Percentiles rank a stretch among this genome's conserved stretches.
Conservation (phyloP, 345 rosid genomes). For the Hevea brasiliensis region DNA sequence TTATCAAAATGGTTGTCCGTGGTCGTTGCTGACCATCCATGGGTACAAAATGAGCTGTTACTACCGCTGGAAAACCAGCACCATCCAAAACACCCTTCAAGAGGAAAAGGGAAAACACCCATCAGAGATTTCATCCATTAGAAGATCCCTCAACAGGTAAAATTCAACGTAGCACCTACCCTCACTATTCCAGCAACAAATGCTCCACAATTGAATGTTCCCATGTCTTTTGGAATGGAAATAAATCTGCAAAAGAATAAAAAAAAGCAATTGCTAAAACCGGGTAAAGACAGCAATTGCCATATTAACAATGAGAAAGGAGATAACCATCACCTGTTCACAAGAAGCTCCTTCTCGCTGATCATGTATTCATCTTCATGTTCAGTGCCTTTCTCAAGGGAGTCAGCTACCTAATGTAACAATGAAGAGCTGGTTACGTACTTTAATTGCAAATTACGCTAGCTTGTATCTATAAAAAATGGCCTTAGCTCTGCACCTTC, state of each 20-base stretch:
- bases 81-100: slow-evolving; percentile 86
- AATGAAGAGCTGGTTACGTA: background rate
- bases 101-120: slow-evolving; percentile 1
- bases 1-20: slow-evolving; percentile 93
- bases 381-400: slow-evolving; percentile 99
- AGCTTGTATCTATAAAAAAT: background rate
- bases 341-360: slow-evolving; percentile 97
- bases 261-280: background rate
- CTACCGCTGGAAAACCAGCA: slow-evolving; percentile 95
- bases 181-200: slow-evolving; percentile 97
- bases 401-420: slow-evolving; percentile 76
- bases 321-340: slow-evolving; percentile 58
- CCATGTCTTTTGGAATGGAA: slow-evolving; percentile 98
- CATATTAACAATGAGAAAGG: background rate
- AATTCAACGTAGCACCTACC: slow-evolving; percentile 43
- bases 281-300: background rate
- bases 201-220: slow-evolving; percentile 98
- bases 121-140: slow-evolving; percentile 21
- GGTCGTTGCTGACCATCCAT: slow-evolving; percentile 97
- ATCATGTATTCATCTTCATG: slow-evolving; percentile 99
- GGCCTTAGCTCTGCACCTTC: background rate
- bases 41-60: slow-evolving; percentile 98
- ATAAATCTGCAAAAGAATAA: slow-evolving; percentile 55
- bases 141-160: slow-evolving; percentile 4
- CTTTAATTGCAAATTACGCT: background rate